Base-by-base conservation (phyloP, 108 stramenopile genomes). In the Fragilaria crotonensis region DNA sequence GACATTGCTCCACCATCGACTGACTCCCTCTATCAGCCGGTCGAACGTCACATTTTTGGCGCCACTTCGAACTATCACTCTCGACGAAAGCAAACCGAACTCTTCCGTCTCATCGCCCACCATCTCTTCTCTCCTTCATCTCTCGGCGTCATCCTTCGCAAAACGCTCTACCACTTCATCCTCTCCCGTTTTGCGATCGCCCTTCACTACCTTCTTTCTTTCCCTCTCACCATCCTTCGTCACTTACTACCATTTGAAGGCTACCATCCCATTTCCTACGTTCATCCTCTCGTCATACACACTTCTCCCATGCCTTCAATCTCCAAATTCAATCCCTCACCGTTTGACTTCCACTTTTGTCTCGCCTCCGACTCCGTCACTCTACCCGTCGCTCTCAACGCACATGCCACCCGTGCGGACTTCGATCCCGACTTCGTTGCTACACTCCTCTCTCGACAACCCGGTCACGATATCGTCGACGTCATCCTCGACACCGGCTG, bases 401-500 rank as follows among this genome's bases (percentile, higher is more conserved):
- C 18, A 19, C 4, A 21, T 17, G 4, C 3, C 2, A 5, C 19
- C 19, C 9, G 20, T 19, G 19, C 9, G 5, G 48, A 49, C 19
- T 17, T 49, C 5, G 48, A 49, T 49, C 48, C 48, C 19, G 19
- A 11, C 19, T 17, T 49, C 5, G 19, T 20, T 17, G 20, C 20
- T 49, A 5, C 48, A 49, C 48, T 49, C 19, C 14, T 49, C 19
- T 49, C 19, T 5, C 5, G 19, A 11, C 5, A 19, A 11, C 9
- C 9, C 14, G 5, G 48, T 49, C n/a, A 20, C 18, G 14, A 9
- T 18, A n/a, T 41, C 11, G 36, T 41, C 11, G 36, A 41, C 0
- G 52, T 74, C 3, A 63, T 74, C 7, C 62, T 68, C 48, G 67
- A 74, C 32, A 64, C 73, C 4, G 67, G 73, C 20, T 60, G 60